Evolutionary conservation across 2,329 filamentous ascomycete species (phyloP), one percentile per base, ranked within the genome.

Genomic region (Talaromyces sp.): DNA sequence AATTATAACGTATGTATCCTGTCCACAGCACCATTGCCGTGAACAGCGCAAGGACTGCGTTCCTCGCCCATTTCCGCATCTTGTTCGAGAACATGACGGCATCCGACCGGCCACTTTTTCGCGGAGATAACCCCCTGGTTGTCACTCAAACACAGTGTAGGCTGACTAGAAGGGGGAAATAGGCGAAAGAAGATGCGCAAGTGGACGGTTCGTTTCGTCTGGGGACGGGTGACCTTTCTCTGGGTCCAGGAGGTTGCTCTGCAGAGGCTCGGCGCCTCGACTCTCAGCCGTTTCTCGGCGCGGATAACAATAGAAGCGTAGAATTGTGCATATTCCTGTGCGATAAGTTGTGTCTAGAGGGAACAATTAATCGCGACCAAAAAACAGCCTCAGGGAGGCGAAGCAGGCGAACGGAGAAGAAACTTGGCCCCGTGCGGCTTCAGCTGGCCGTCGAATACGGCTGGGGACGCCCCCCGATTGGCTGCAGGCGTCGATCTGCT

Each of bases 41-140:
- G 11, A 50, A 43, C 35, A 61, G 9, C 5, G 2, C 24, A 17
- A 54, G 26, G n/a, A 31, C 7, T 17, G 43, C 26, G 21, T 53
- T 24, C 41, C 54, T 61, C 24, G 51, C 14, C 32, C 56, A 56
- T 32, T 56, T 50, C 32, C 51, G 54, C 27, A 43, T 52, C 41
- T 35, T 46, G n/a, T 26, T 58, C 21, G 54, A 43, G 27, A 55
- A 10, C 59, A 61, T 61, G 59, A 48, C 50, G 43, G 43, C 50
- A 32, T 52, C 3, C 48, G 24, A 21, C 12, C n/a, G 9, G 35
- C 14, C 3, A 19, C 1, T 46, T 19, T 46, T 24, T 46, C 43
- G 43, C 43, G 21, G 24, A 12, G 10, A 17, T 46, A 19, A 19
- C 19, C 17, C 8, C 11, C 10, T 2, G 14, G 19, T 46, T 10